Base-by-base conservation (phyloP, 345 rosid genomes). In the Rhodomyrtus tomentosa region DNA sequence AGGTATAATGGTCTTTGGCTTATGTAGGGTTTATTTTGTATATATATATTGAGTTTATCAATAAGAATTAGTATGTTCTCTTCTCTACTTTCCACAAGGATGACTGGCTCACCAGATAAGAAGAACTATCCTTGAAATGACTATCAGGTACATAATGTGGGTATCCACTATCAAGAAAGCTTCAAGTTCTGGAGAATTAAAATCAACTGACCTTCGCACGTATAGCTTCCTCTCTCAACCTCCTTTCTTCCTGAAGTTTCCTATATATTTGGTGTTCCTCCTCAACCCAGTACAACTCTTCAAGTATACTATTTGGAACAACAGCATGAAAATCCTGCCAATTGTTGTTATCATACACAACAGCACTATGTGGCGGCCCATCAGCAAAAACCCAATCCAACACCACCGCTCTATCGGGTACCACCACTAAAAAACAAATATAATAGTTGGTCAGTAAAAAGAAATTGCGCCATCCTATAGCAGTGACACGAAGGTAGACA, bases 371-470 rank as follows among this genome's bases (percentile, higher is more conserved):
- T 81, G 98, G 95, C 45, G 91, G 98, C 87, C 99, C 99, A 90
- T 96, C 95, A 88, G 98, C 91, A 87, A 95, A 93, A 80, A 96
- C 98, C 96, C 96, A 95, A 89, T 96, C 97, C 93, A 96, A 88
- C 68, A 95, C 92, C 85, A 89, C 40, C 62, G 98, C 96, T 87
- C 84, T 85, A 14, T 85, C 88, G 8, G 97, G 98, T 85, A 95
- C 96, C 85, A 84, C 50, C 82, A 96, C 99, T 96, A 92, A 90
- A 74, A 55, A n/a, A 45, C 59, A 27, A 72, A 86, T 36, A 24
- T 73, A 49, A 45, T 54, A 51, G 55, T 45, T n/a, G 68, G 82
- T 74, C 49, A 86, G 59, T 36, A 81, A 73, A 82, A 36, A 36
- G 25, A 68, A 20, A 36, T 68, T 68, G 76, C 7, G 3, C 11